phyloP scores from a whole-genome alignment of 2,329 filamentous ascomycete species.

The Xylariomycetidae sp. region DNA sequence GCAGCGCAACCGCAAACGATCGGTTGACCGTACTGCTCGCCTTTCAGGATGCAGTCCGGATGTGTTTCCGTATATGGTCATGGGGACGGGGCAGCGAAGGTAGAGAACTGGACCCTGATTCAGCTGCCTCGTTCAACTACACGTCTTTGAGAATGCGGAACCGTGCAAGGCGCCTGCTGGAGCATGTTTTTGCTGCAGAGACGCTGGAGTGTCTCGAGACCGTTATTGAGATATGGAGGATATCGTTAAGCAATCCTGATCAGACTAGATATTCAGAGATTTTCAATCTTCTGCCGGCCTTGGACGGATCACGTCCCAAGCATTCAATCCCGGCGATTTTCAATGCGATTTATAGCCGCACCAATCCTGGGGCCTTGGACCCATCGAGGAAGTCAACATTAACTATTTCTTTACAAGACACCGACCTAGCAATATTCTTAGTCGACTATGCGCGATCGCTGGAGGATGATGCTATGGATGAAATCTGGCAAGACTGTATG shows the following conservation, averaged over 20 bases:
- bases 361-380: slow-evolving; percentile 77
- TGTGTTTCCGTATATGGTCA: slow-evolving; percentile 92
- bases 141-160: slow-evolving; percentile 90
- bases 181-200: slow-evolving; percentile 90
- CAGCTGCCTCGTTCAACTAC: slow-evolving; percentile 79
- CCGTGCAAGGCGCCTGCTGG: slow-evolving; percentile 77
- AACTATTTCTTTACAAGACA: slow-evolving; percentile 77
- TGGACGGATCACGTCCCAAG: slow-evolving; percentile 86
- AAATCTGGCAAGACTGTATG: slow-evolving; percentile 95
- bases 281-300: slow-evolving; percentile 81
- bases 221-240: slow-evolving; percentile 77
- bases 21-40: slow-evolving; percentile 90
- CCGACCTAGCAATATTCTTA: slow-evolving; percentile 81
- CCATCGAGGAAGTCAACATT: slow-evolving; percentile 78
- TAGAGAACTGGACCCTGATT: slow-evolving; percentile 57
- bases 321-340: slow-evolving; percentile 92
- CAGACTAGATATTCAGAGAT: slow-evolving; percentile 57
- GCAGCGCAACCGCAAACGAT: slow-evolving; percentile 85
- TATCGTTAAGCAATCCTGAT: slow-evolving; percentile 39
- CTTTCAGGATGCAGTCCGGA: slow-evolving; percentile 90
- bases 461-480: slow-evolving; percentile 96
- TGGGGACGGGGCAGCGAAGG: slow-evolving; percentile 71
- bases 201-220: slow-evolving; percentile 92
- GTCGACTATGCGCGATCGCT: slow-evolving; percentile 86
- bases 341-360: slow-evolving; percentile 92